Conservation (phyloP, 1,284 basidiomycete genomes). For the Chalciporus piperatoides region DNA sequence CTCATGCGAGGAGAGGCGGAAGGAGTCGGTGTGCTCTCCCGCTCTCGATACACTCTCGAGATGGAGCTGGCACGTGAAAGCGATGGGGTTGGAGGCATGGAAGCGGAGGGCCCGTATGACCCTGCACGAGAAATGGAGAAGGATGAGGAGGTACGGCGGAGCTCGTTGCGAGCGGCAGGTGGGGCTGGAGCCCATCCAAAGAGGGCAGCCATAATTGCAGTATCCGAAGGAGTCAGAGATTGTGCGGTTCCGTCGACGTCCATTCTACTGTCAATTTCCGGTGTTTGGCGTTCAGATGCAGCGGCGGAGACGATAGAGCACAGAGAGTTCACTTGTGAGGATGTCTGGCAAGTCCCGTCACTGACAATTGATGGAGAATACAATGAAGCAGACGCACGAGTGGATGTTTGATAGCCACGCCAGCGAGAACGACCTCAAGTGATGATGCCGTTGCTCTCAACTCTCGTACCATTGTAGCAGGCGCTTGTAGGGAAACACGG, state of each 20-base stretch:
- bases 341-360: slow-evolving; percentile 34
- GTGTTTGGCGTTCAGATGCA: slow-evolving; percentile 8
- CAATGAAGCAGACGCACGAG: slow-evolving; percentile 43
- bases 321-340: slow-evolving; percentile 44
- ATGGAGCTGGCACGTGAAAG: slow-evolving; percentile 48
- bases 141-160: slow-evolving; percentile 37
- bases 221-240: slow-evolving; percentile 39
- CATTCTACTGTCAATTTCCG: slow-evolving; percentile 10
- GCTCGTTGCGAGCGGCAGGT: slow-evolving; percentile 34
- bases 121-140: slow-evolving; percentile 34
- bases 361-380: neutral
- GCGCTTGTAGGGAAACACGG: slow-evolving; percentile 65
- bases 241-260: slow-evolving; percentile 11
- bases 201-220: slow-evolving; percentile 56
- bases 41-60: slow-evolving; percentile 22
- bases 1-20: slow-evolving; percentile 19
- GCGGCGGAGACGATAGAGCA: slow-evolving; percentile 35
- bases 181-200: slow-evolving; percentile 68
- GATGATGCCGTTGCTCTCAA: slow-evolving; percentile 53
- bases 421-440: slow-evolving; percentile 50
- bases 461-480: slow-evolving; percentile 54
- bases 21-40: slow-evolving; percentile 13
- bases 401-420: slow-evolving; percentile 65
- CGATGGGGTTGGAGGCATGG: slow-evolving; percentile 37
- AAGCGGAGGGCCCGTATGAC: slow-evolving; percentile 38